Conservation (phyloP, 306 rosid genomes). For the Phaseolus lunatus region DNA sequence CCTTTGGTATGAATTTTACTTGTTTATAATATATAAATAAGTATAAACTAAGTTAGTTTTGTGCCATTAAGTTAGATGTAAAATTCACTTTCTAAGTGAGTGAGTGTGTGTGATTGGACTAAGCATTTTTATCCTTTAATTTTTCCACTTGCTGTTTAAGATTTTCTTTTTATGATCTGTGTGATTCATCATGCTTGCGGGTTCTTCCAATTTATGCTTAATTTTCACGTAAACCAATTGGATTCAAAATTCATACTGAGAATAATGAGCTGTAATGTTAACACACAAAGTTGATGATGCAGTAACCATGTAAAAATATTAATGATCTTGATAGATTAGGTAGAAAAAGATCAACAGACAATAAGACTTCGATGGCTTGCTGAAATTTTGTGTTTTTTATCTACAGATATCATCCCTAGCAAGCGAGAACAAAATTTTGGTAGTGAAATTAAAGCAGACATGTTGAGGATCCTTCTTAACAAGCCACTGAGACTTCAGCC, state of each 20-base stretch:
- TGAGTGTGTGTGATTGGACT: neutral
- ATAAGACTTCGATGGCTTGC: constrained; percentile 27
- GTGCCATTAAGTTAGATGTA: too few relatives aligned
- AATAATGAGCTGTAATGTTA: neutral
- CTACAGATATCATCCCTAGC: constrained; percentile 72
- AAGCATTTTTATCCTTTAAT: neutral
- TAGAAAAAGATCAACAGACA: constrained; percentile 4
- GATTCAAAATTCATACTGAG: neutral
- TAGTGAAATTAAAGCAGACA: constrained; percentile 60
- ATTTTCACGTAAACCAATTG: neutral
- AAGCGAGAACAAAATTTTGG: constrained; percentile 67
- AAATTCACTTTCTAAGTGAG: too few relatives aligned
- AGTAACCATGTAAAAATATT: neutral
- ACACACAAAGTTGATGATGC: neutral
- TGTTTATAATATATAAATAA: neutral
- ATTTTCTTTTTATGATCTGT: neutral
- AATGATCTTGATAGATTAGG: constrained; percentile 16
- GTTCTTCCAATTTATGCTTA: constrained; percentile 6
- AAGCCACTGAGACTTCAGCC: constrained; percentile 49
- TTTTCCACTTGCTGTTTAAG: neutral
- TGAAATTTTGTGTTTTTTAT: constrained; percentile 45
- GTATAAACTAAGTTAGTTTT: too few relatives aligned
- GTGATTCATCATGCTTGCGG: neutral
- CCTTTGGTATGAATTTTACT: neutral
- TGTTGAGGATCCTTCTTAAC: constrained; percentile 49